Conservation (phyloP, 495 filamentous ascomycete species). For the Hypoxylon trugodes region DNA sequence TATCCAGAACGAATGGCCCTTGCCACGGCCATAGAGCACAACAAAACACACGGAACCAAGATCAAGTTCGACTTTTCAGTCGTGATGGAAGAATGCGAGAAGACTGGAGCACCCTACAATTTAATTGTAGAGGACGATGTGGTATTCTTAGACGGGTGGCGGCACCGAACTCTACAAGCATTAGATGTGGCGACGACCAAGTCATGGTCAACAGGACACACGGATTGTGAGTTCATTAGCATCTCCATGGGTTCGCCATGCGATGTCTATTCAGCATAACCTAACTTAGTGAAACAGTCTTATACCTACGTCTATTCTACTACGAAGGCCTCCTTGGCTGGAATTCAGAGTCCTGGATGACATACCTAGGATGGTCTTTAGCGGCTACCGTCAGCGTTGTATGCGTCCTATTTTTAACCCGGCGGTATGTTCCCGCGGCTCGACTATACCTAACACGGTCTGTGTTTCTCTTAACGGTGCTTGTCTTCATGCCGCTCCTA, state of each 20-base stretch:
- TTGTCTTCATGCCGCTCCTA: slow-evolving; percentile 38
- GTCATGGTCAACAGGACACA: slow-evolving; percentile 28
- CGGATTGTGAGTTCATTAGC: slow-evolving; percentile 19
- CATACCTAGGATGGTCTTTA: slow-evolving; percentile 51
- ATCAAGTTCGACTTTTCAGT: slow-evolving; percentile 58
- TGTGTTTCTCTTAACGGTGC: slow-evolving; percentile 21
- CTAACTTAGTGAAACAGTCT: slow-evolving; percentile 16
- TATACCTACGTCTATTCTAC: slow-evolving; percentile 68
- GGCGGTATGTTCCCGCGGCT: slow-evolving; percentile 14
- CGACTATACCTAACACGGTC: slow-evolving; percentile 21
- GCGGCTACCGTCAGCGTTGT: slow-evolving; percentile 14
- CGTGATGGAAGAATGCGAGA: slow-evolving; percentile 57
- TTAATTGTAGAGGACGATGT: slow-evolving; percentile 66
- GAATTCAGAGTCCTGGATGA: slow-evolving; percentile 61
- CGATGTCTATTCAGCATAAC: not conserved
- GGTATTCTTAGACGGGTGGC: slow-evolving; percentile 62
- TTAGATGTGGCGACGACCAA: slow-evolving; percentile 45
- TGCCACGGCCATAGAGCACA: slow-evolving; percentile 30
- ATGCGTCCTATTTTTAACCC: slow-evolving; percentile 7
- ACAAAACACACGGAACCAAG: slow-evolving; percentile 35
- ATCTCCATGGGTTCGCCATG: not conserved
- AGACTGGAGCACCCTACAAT: slow-evolving; percentile 57
- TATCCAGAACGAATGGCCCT: slow-evolving; percentile 32
- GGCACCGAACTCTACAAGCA: slow-evolving; percentile 51
- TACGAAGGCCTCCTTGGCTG: slow-evolving; percentile 64